Base-by-base conservation (phyloP, 192 early-diverging fungal species). In the Coemansia sp. region DNA sequence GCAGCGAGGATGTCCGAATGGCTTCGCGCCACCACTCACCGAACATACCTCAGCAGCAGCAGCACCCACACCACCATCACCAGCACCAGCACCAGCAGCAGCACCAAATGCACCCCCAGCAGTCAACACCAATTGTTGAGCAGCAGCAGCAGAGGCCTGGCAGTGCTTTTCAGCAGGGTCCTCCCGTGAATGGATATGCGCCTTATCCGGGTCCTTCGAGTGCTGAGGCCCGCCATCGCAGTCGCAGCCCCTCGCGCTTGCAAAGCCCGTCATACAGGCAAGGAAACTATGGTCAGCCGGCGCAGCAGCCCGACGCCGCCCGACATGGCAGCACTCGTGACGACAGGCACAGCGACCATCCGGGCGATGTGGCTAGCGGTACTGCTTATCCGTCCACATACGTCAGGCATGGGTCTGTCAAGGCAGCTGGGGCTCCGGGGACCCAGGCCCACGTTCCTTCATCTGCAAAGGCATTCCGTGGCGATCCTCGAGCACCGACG, bases 1-100 rank as follows among this genome's bases (percentile, higher is more conserved):
- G 74, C 40, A 36, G 31, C 36, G 73, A 82, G 4, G 65, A 71
- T 42, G 61, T 59, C 2, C 59, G 51, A 11, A 60, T 59, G 59
- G 35, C 47, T 0, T 82, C 79, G 64, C 67, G 74, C 4, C 65
- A 75, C 19, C 65, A 76, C 4, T 82, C 79, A 6, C 79, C 79
- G 6, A 67, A 57, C 20, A 6, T 56, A 61, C 14, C 67, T 12
- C 79, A 73, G 43, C 79, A 73, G 37, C 71, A 47, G 4, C 42
- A 65, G 37, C 71, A 64, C 25, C 56, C 51, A 4, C 43, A 43
- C 19, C 61, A 42, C 0, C 64, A 68, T 47, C 63, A 51, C 45
- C 35, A 46, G 39, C 68, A 49, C 4, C 68, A 71, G 0, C 54
- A 49, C 22, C 60, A 59, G 24, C 54, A 35, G 51, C 60, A 56